phyloP scores from a whole-genome alignment of 257 asterid genomes.

The Solanum pinnatisectum region DNA sequence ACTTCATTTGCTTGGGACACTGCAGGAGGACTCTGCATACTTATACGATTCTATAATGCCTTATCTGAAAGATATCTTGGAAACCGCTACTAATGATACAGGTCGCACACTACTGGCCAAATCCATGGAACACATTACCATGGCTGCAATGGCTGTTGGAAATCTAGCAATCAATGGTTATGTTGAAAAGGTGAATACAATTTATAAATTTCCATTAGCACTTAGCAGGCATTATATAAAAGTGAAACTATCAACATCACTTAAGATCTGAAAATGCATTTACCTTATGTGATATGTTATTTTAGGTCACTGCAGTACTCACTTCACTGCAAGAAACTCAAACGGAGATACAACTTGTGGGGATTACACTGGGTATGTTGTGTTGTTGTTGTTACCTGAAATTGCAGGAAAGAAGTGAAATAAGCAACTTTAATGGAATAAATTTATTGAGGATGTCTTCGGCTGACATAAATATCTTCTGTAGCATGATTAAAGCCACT shows the following conservation, averaged over 20 bases:
- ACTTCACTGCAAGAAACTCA: neutral
- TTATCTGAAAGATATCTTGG: neutral
- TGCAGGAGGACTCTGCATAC: neutral
- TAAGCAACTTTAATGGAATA: neutral
- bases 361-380: neutral
- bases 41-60: neutral
- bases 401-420: neutral
- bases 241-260: neutral
- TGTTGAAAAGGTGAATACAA: neutral
- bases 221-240: neutral
- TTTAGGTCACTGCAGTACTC: neutral
- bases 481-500: neutral
- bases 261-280: neutral
- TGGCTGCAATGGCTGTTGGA: neutral
- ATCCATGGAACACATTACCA: neutral
- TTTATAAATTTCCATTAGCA: neutral
- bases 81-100: neutral
- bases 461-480: neutral
- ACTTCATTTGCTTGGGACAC: neutral
- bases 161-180: neutral
- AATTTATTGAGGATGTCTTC: neutral
- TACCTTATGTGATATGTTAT: neutral
- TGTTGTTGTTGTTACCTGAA: neutral
- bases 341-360: neutral
- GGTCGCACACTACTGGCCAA: neutral